Evolutionary conservation across 2,329 filamentous ascomycete species (phyloP), one percentile per base, ranked within the genome.

Genomic region (Lasiodiplodia hormozganensis): DNA sequence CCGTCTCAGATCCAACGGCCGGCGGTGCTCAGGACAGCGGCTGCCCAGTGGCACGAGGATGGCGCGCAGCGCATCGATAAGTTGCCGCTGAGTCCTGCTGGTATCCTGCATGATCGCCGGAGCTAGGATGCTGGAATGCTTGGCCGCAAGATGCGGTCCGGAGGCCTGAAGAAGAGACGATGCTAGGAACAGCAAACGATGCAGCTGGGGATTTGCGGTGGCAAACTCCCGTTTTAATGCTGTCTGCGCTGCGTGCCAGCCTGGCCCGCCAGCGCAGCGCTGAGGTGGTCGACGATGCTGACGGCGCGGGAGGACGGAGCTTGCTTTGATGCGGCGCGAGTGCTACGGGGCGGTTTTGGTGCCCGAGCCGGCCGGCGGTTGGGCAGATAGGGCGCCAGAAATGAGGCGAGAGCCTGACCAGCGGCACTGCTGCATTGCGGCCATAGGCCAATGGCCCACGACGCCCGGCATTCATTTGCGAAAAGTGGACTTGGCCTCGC

Each of bases 181-280:
- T 38, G 53, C 25, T 14, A 18, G 14, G 23, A 25, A 65, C 62
- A 65, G 62, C 62, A 65, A 65, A 65, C 51, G 52, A 36, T 47
- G 62, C 62, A 65, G 62, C 62, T 43, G 62, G 51, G 52, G 62
- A 65, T 65, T 56, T 54, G 62, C 62, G 23, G 62, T 65, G 62
- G 62, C 62, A 65, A 65, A 54, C 49, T 65, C 62, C 62, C 47
- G 36, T 65, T 65, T 65, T 52, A 65, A 52, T 64, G 60, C 28
- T 25, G 40, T 36, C 40, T 38, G 60, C 60, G 25, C 18, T 14
- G 60, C 60, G 23, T 40, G 62, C 52, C 47, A 34, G 16, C 21
- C 52, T 65, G 49, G 49, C 40, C 62, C 23, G 62, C 62, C 62
- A 65, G 52, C 62, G 62, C 62, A 65, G 62, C 62, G 52, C 49